A percentile compares a stretch with the other conserved stretches of the same genome.
Evolutionary conservation across 257 asterid genomes (phyloP).

Genomic region (Rehmannia glutinosa): DNA sequence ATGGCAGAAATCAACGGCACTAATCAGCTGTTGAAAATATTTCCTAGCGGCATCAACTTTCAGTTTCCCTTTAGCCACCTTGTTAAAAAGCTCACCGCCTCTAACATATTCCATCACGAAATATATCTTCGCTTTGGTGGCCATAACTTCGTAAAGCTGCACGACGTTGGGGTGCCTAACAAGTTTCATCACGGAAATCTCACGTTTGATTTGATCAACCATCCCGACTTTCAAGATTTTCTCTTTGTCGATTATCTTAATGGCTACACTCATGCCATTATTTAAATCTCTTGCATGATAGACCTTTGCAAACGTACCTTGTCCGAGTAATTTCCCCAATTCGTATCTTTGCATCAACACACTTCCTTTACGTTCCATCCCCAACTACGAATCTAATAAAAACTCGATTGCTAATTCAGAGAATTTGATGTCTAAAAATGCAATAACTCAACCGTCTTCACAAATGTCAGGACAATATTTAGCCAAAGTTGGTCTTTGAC

Average conservation of each 20-base stretch:
- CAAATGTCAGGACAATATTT: constrained; percentile 31
- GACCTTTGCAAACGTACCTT: constrained; percentile 88
- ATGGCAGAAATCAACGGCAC: constrained; percentile 45
- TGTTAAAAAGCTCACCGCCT: constrained; percentile 52
- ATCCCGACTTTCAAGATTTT: constrained; percentile 41
- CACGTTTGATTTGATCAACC: constrained; percentile 48
- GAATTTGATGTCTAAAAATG: constrained; percentile 6
- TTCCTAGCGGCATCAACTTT: constrained; percentile 39
- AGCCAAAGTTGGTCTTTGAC: constrained; percentile 12
- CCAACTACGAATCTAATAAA: constrained; percentile 8
- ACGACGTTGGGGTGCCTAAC: constrained; percentile 50
- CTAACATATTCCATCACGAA: constrained; percentile 43
- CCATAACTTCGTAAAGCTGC: constrained; percentile 53
- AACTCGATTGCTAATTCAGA: background rate
- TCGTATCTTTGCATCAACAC: constrained; percentile 61
- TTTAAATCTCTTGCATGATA: constrained; percentile 57
- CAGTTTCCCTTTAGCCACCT: constrained; percentile 39
- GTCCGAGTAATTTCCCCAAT: constrained; percentile 81
- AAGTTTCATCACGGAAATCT: constrained; percentile 45
- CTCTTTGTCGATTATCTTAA: constrained; percentile 62
- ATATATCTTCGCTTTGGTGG: constrained; percentile 45
- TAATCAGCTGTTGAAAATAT: constrained; percentile 44
- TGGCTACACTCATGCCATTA: constrained; percentile 55
- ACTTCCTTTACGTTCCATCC: constrained; percentile 53
- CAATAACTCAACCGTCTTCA: constrained; percentile 58